These are phyloP conservation scores for Cercophora sp. DNA, from an alignment of 495 filamentous ascomycete genomes.

Conservation along the genomic window DNA sequence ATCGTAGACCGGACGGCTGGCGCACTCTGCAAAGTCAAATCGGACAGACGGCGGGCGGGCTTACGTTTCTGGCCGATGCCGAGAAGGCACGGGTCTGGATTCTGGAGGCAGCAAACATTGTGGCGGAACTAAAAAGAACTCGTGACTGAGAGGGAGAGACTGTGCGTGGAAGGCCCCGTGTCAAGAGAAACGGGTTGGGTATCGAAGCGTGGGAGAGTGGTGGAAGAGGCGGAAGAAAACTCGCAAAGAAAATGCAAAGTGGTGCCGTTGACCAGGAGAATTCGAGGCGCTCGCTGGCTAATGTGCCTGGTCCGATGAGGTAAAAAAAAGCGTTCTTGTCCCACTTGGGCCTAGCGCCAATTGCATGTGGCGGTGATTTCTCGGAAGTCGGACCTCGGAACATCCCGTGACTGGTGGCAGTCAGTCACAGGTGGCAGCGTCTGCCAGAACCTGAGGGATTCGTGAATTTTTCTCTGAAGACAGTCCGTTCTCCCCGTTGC, in stretches of 20 bases:
- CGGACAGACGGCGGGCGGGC: constrained; percentile 20
- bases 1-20: not conserved
- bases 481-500: too few species aligned
- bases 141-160: constrained; percentile 13
- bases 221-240: constrained; percentile 7
- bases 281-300: not conserved
- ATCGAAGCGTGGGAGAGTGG: constrained; percentile 8
- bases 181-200: not conserved
- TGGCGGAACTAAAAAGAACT: constrained; percentile 25
- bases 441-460: too few species aligned
- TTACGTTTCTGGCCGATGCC: constrained; percentile 82
- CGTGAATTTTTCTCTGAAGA: too few species aligned
- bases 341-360: constrained; percentile 18
- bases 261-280: constrained; percentile 9
- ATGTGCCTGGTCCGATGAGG: constrained; percentile 14
- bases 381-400: constrained; percentile 30
- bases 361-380: constrained; percentile 4
- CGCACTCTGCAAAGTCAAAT: constrained; percentile 8
- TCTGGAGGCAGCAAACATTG: constrained; percentile 76
- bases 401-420: too few species aligned
- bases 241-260: constrained; percentile 11
- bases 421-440: too few species aligned
- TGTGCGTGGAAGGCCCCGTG: not conserved
- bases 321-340: constrained; percentile 22
- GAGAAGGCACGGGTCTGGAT: constrained; percentile 92